Conservation (phyloP, 371 early-diverging fungal genomes). For the Syncephalastrum racemosum region DNA sequence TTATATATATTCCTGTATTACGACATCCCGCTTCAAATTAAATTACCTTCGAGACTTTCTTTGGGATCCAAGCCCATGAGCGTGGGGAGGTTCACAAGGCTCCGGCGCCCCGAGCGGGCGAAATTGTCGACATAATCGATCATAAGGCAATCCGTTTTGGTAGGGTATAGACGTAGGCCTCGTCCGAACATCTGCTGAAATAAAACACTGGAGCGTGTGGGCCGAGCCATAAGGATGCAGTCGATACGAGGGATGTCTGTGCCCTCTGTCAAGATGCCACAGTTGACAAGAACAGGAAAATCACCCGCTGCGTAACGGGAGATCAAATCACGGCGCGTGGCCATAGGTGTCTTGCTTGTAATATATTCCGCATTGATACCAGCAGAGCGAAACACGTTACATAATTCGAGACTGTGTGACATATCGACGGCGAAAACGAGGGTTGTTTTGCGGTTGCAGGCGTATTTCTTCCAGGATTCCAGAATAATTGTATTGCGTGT, state of each 20-base stretch:
- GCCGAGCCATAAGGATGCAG: slow-evolving; percentile 85
- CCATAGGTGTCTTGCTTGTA: slow-evolving; percentile 57
- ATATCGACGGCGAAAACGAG: slow-evolving; percentile 90
- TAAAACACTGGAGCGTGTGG: slow-evolving; percentile 77
- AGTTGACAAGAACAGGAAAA: slow-evolving; percentile 86
- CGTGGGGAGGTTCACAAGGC: slow-evolving; percentile 64
- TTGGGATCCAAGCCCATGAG: slow-evolving; percentile 66
- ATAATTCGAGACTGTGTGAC: slow-evolving; percentile 65
- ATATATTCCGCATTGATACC: slow-evolving; percentile 68
- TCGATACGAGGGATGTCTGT: slow-evolving; percentile 92
- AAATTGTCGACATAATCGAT: slow-evolving; percentile 84
- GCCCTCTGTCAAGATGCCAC: slow-evolving; percentile 84
- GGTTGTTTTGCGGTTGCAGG: slow-evolving; percentile 58
- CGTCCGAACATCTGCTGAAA: slow-evolving; percentile 96
- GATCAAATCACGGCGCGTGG: slow-evolving; percentile 57
- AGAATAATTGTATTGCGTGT: slow-evolving; percentile 71
- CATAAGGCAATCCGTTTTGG: slow-evolving; percentile 79
- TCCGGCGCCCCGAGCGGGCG: slow-evolving; percentile 26
- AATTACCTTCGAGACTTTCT: slow-evolving; percentile 29
- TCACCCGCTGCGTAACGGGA: slow-evolving; percentile 60
- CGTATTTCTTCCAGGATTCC: slow-evolving; percentile 60
- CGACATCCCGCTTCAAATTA: slow-evolving; percentile 2
- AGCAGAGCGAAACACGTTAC: slow-evolving; percentile 52
- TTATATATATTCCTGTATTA: slow-evolving; percentile 4
- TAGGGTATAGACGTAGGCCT: slow-evolving; percentile 71